Base-by-base conservation (phyloP, 2,329 filamentous ascomycete genomes). In the Cladophialophora exuberans region DNA sequence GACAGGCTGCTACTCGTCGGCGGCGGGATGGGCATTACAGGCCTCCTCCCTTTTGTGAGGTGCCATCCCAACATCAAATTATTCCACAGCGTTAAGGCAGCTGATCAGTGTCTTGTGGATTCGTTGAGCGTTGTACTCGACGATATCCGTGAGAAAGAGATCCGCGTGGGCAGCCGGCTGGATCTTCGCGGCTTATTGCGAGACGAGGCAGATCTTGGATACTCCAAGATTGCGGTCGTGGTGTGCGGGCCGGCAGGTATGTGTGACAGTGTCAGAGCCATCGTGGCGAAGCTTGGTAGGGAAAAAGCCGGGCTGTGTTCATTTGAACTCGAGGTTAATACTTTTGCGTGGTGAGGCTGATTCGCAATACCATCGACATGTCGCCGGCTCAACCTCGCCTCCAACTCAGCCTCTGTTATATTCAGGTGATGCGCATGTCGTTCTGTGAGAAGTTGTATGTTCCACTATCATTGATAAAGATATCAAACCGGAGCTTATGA, bases 1-100 rank as follows among this genome's bases (percentile, higher is more conserved):
- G 72, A 75, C 53, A 61, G 69, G 0, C 52, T 79, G 1, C 55
- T 80, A 6, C 69, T 76, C 36, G 71, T 80, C 30, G 73, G 66
- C 1, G 78, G 78, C 15, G 78, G 77, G 6, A 75, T 80, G 28
- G 77, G 78, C 45, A 76, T 80, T 60, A 79, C 77, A 0, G 74
- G 67, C 3, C 43, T 77, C 13, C 54, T 79, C 0, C 68, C 73
- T 2, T 71, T 68, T 43, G 38, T 72, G 2, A 38, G 47, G 6
- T 45, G 45, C 38, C 73, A 74, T 51, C 46, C 56, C n/a, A 77
- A 56, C 15, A 50, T 60, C 11, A 55, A 55, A 20, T 30, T 44
- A 17, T 43, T 17, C 11, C 25, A 26, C 6, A 51, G 52, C 36
- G 36, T 51, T 25, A 55, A 51, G 36, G 15, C 76, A 48, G 11